Evolutionary conservation across 495 filamentous ascomycete genomes (phyloP), one percentile per base, ranked within the genome.

Genomic region (Aspergillus leporis): DNA sequence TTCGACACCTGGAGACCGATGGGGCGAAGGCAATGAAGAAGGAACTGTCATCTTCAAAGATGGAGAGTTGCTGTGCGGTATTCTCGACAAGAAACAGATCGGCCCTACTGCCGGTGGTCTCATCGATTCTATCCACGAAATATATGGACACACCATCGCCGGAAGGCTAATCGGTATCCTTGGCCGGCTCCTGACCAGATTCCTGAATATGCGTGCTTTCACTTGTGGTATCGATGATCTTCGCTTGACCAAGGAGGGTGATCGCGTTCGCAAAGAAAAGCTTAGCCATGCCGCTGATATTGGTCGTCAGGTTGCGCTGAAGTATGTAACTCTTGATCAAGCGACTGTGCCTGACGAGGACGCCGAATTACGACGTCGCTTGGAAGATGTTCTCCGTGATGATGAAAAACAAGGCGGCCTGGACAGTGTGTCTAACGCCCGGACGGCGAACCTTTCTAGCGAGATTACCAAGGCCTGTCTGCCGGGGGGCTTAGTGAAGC

Each of bases 171-270:
- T 99, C 47, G 92, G 91, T 76, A 87, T 95, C 63, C 78, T 98
- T 48, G 94, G 94, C 51, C 84, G 95, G 32, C 83, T 99, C 25
- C 74, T 98, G 54, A 99, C 93, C 2, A 88, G 91, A 55, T 88
- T 92, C 62, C 81, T 98, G 53, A 88, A 92, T 69, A 96, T 97
- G 88, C 81, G 92, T 28, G 95, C 91, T 0, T 97, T 97, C 69
- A 92, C 89, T 59, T 99, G 95, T 74, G 95, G 95, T 63, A 96
- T 99, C 76, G 95, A 98, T 64, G 95, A 99, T 81, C 82, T 99
- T 61, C 80, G 87, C 22, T 83, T 98, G 51, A 99, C 94, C 2
- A 78, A 83, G 9, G 79, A 91, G 58, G 93, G 94, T 49, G 91
- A 99, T 64, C 76, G 77, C 54, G 75, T 75, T 43, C 85, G 95